Conservation (phyloP, 2,329 filamentous ascomycete genomes). For the Trichoderma sp. region DNA sequence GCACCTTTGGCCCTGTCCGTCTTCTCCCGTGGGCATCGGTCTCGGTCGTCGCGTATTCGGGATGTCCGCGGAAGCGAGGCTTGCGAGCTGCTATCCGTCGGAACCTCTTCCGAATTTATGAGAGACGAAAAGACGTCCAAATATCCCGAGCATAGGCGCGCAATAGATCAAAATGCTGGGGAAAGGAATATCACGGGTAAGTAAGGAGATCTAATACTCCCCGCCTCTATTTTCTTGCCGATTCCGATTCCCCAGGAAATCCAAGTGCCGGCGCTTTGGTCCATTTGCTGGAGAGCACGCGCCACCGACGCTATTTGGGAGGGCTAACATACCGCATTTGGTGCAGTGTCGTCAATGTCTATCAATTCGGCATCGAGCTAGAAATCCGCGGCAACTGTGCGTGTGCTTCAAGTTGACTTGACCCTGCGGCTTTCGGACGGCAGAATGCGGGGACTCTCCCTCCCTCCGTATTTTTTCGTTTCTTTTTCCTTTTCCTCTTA, state of each 20-base stretch:
- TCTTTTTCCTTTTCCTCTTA: neutral
- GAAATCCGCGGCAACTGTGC: neutral
- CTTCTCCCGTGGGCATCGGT: neutral
- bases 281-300: neutral
- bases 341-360: neutral
- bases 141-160: neutral
- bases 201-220: neutral
- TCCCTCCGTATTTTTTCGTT: neutral
- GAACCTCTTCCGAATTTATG: neutral
- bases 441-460: neutral
- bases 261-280: neutral
- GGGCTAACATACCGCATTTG: neutral
- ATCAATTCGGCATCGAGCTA: neutral
- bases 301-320: neutral
- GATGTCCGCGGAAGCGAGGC: neutral
- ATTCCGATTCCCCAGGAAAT: slow-evolving; percentile 3
- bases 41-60: neutral
- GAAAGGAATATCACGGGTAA: neutral
- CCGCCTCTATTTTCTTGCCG: neutral
- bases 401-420: neutral
- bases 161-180: neutral
- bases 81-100: neutral
- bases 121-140: neutral
- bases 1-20: neutral
- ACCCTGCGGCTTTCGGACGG: neutral